Base-by-base conservation (phyloP, 495 filamentous ascomycete genomes). In the Daldinia caldariorum region DNA sequence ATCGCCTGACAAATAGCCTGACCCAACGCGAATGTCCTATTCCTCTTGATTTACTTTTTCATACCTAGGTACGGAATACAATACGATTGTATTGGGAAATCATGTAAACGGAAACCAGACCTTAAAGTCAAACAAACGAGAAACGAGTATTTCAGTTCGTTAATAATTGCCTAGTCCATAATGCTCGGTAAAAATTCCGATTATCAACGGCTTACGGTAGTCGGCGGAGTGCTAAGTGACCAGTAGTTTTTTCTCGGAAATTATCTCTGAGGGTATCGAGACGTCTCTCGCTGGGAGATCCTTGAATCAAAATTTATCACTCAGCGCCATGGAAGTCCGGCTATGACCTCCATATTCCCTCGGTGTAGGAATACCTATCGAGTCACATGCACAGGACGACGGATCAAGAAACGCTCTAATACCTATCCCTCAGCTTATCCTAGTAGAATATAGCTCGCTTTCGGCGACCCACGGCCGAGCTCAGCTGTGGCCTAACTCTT, bases 181-280 rank as follows among this genome's bases (percentile, higher is more conserved):
- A 22, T 10, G 10, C 18, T 47, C 43, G 43, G 43, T 20, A 47
- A 16, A 47, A 47, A 47, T 10, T 47, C 43, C 43, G 43, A 47
- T 47, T 47, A 22, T 47, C 20, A 9, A 22, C 18, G 18, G 18
- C 18, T 13, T 47, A 22, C 43, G 43, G 43, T 47, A 47, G 43
- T 20, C 3, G 20, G 43, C 20, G 20, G 7, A 47, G 43, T 20
- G 18, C 59, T 57, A 57, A 45, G 37, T 49, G 49, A 16, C 22
- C 32, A 53, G 26, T 32, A 32, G 49, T 41, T 58, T 14, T 34
- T 45, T 62, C 50, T 66, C 68, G 68, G 68, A 55, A 63, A 71
- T 63, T 71, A 58, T 66, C 45, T 45, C 22, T 47, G 35, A 71
- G 58, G 43, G 20, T 58, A 43, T 32, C 50, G 47, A 57, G 41